Percentiles rank a stretch among this genome's conserved stretches.
Evolutionary conservation across 2,329 filamentous ascomycete genomes (phyloP).

Genomic region (Calcarisporium arbuscula): DNA sequence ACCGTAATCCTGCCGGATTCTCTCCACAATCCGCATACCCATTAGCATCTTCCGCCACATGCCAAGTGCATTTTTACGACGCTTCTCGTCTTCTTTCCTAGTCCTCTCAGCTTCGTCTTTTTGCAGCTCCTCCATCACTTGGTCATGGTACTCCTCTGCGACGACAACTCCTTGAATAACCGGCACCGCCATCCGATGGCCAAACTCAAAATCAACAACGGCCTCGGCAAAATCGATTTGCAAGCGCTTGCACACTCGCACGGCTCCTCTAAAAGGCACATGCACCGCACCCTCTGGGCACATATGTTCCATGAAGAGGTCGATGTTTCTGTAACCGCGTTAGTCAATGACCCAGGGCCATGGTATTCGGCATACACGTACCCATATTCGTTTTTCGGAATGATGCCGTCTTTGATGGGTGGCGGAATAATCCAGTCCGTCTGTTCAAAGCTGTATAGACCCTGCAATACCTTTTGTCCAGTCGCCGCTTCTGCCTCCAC

Average conservation of each 20-base stretch:
- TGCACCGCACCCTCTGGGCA: conserved; percentile 78
- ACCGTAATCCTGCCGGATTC: conserved; percentile 72
- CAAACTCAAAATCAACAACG: conserved; percentile 94
- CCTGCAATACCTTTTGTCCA: conserved; percentile 80
- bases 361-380: no score
- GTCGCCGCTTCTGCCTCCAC: conserved; percentile 75
- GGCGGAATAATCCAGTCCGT: conserved; percentile 94
- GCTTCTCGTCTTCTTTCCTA: conserved; percentile 78
- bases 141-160: conserved; percentile 68
- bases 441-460: conserved; percentile 75
- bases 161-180: conserved; percentile 87
- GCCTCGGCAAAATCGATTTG: conserved; percentile 89
- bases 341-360: no score
- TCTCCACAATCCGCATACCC: conserved; percentile 74
- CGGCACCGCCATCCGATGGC: conserved; percentile 87
- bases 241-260: conserved; percentile 75
- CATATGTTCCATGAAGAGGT: conserved; percentile 92
- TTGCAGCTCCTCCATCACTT: conserved; percentile 71
- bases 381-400: conserved; percentile 91
- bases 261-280: conserved; percentile 69
- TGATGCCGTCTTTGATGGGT: conserved; percentile 75
- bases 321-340: conserved; percentile 61
- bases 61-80: conserved; percentile 63
- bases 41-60: conserved; percentile 85
- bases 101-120: conserved; percentile 69